Base-by-base conservation (phyloP, 148 eudicot species). In the Nepenthes gracilis region DNA sequence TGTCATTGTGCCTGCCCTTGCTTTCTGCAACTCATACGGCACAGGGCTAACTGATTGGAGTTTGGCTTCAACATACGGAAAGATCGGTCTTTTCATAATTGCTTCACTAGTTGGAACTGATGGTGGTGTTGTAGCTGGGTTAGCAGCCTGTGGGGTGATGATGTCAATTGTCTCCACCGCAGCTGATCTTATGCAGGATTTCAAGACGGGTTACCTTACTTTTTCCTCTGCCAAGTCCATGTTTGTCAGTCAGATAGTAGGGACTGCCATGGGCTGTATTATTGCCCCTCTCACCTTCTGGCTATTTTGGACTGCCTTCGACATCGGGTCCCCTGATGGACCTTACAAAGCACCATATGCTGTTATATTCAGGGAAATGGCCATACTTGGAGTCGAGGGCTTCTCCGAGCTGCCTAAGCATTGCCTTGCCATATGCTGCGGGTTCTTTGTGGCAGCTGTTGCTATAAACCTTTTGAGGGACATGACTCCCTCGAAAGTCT, bases 111-210 rank as follows among this genome's bases (percentile, higher is more conserved):
- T 82, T 9, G 92, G 92, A 47, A 62, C 63, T 34, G 51, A 82
- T 34, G 87, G 87, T 2, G 92, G 92, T 6, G 87, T 85, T 12
- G 61, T 85, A 54, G 92, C 87, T 8, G 92, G 92, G 43, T 70
- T 85, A 60, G 85, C 85, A 1, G 83, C 83, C 49, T 78, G 80
- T 65, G 85, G 87, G 14, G 85, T 82, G 1, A 85, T 85, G 87
- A 85, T 80, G 87, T 67, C 91, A 45, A 85, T 85, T 32, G 85
- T 85, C 37, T 71, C 91, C 33, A 82, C 87, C 5, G 85, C 91
- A 2, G 87, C 87, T 13, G 91, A 85, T 72, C 80, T 85, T 57
- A 85, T 85, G 91, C 91, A 85, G 70, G 91, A 85, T 68, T 85
- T 85, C 58, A 85, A 82, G 72, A 85, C 91, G 0, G 91, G 91